Conservation (phyloP, 2,329 filamentous ascomycete species). For the Fusarium xylarioides region DNA sequence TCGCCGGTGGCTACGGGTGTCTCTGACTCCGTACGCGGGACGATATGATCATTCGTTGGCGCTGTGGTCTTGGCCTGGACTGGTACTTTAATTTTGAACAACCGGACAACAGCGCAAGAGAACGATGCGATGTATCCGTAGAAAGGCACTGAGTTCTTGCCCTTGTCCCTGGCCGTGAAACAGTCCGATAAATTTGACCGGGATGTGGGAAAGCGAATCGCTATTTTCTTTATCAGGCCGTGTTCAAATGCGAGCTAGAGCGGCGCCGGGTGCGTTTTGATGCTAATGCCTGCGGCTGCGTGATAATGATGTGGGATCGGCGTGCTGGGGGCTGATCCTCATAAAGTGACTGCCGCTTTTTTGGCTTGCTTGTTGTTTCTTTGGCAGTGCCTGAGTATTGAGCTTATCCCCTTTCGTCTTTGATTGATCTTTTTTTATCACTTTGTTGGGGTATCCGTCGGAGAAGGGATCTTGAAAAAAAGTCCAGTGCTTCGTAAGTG, state of each 20-base stretch:
- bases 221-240: slow-evolving; percentile 15
- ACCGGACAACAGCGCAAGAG: slow-evolving; percentile 28
- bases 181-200: slow-evolving; percentile 18
- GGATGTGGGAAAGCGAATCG: slow-evolving; percentile 17
- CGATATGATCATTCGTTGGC: slow-evolving; percentile 21
- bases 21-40: slow-evolving; percentile 23
- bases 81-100: slow-evolving; percentile 11
- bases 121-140: slow-evolving; percentile 8
- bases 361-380: slow-evolving; percentile 6
- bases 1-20: slow-evolving; percentile 10
- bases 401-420: slow-evolving; percentile 43
- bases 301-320: slow-evolving; percentile 35
- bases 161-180: slow-evolving; percentile 37
- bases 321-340: slow-evolving; percentile 18
- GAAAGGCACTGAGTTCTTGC: slow-evolving; percentile 35
- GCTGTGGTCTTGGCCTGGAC: slow-evolving; percentile 19
- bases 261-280: slow-evolving; percentile 11
- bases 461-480: neutral
- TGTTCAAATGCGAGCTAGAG: slow-evolving; percentile 12
- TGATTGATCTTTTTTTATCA: slow-evolving; percentile 24
- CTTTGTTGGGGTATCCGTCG: neutral
- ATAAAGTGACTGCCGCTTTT: slow-evolving; percentile 12
- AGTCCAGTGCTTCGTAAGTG: slow-evolving; percentile 22
- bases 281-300: slow-evolving; percentile 16
- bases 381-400: slow-evolving; percentile 6